Conservation (phyloP, 495 filamentous ascomycete species). For the Annulohypoxylon moriforme region DNA sequence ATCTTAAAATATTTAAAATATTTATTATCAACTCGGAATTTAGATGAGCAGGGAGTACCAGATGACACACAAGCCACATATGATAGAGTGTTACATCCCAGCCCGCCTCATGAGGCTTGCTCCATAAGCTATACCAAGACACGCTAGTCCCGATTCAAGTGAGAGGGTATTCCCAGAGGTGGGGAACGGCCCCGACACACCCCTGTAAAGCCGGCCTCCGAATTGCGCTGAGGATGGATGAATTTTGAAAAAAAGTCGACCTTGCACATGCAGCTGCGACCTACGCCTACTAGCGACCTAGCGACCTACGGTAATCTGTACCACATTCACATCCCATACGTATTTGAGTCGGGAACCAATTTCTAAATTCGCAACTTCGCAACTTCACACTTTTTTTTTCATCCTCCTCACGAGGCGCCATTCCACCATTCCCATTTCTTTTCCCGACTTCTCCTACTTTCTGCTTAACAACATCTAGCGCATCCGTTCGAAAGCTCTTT, state of each 20-base stretch:
- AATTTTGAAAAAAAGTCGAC: slow-evolving; percentile 11
- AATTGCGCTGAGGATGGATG: slow-evolving; percentile 29
- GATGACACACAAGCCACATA: slow-evolving; percentile 9
- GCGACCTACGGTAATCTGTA: slow-evolving; percentile 18
- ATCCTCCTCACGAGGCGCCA: slow-evolving; percentile 1
- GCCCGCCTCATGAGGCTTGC: slow-evolving; percentile 28
- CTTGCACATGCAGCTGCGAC: slow-evolving; percentile 15
- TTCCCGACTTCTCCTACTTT: not conserved
- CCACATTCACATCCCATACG: slow-evolving; percentile 37
- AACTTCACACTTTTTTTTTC: slow-evolving; percentile 11
- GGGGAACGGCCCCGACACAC: slow-evolving; percentile 10
- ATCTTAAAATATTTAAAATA: too few species aligned
- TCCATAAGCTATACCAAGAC: not conserved
- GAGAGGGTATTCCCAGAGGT: slow-evolving; percentile 5
- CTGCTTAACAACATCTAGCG: not conserved
- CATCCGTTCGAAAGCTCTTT: slow-evolving; percentile 26
- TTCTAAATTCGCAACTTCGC: slow-evolving; percentile 30
- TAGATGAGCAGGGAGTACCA: too few species aligned
- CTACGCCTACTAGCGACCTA: slow-evolving; percentile 20
- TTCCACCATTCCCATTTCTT: not conserved
- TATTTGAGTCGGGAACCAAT: slow-evolving; percentile 36
- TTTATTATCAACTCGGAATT: too few species aligned
- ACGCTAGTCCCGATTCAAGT: slow-evolving; percentile 6
- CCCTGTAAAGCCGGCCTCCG: slow-evolving; percentile 36
- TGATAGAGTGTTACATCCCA: slow-evolving; percentile 3